Base-by-base conservation (phyloP, 164 flowering plant genomes). In the Dillenia turbinata region DNA sequence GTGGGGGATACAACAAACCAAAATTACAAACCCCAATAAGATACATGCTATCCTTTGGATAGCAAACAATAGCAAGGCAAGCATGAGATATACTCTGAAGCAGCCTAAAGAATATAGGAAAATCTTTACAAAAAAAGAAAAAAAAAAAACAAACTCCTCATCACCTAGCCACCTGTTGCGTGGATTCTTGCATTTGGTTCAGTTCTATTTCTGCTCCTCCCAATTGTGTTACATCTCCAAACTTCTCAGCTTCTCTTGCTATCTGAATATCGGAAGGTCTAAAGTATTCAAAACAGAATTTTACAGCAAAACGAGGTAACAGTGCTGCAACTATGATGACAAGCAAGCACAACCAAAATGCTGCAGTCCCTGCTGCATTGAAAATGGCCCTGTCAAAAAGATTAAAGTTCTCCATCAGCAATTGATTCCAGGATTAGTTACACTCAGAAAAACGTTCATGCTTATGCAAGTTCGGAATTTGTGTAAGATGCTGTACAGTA, bases 211-310 rank as follows among this genome's bases (percentile, higher is more conserved):
- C 82, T 71, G 56, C 69, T 54, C 59, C 54, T 51, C 65, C 71
- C 9, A 55, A 54, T 47, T 73, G 84, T 24, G 72, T 68, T 7
- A 15, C n/a, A 69, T 51, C 71, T 14, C 78, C 73, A 47, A 75
- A 79, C 70, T 87, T 95, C 62, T 92, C 97, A 9, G 82, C 86
- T 78, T 90, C 97, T 68, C 91, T 80, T 44, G 85, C 86, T 52
- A 95, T 72, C 70, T 82, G 96, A 75, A 90, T 68, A 71, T 95
- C 98, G 13, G 58, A 44, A 52, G 99, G 97, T 13, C 50, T 40
- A 49, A 65, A 75, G 51, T 77, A 64, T 59, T 88, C 87, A 53
- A 53, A 51, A 11, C 85, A 71, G 56, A 74, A 64, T 66, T 83
- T 91, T 52, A 92, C 79, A 60, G 81, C 79, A 66, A 92, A 88